These are phyloP conservation scores for Chrysoporthe cubensis DNA, from an alignment of 2,329 filamentous ascomycete genomes.

Conservation along the genomic window DNA sequence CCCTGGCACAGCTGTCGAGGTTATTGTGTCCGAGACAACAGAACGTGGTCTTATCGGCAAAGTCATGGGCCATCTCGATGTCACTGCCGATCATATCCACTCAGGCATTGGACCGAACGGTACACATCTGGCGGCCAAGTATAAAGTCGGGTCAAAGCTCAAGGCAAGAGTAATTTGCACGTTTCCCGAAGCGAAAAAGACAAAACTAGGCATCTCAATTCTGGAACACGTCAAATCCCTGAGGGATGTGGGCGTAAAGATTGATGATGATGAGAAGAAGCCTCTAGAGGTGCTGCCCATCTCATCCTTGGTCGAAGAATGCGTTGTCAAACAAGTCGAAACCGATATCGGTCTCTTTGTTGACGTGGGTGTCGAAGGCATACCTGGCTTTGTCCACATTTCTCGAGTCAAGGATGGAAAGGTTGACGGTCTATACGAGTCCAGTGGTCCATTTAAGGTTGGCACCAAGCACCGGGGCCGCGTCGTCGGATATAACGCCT, in stretches of 20 bases:
- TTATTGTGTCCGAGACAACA: constrained; percentile 78
- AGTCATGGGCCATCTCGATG: constrained; percentile 87
- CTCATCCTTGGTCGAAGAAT: constrained; percentile 77
- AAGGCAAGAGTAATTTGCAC: constrained; percentile 88
- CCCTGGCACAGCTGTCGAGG: constrained; percentile 86
- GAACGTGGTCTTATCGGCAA: constrained; percentile 82
- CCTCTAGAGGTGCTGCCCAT: constrained; percentile 67
- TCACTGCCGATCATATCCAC: constrained; percentile 88
- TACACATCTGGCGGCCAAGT: constrained; percentile 73
- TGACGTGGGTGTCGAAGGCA: constrained; percentile 66
- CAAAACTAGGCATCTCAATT: constrained; percentile 85
- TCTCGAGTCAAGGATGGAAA: constrained; percentile 90
- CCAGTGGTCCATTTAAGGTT: constrained; percentile 76
- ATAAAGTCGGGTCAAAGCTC: constrained; percentile 81
- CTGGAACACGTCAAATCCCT: constrained; percentile 81
- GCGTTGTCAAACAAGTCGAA: constrained; percentile 80
- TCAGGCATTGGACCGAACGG: constrained; percentile 75
- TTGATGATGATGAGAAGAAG: constrained; percentile 46
- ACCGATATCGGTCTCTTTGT: constrained; percentile 81
- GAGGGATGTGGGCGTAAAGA: constrained; percentile 46
- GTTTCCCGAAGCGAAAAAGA: constrained; percentile 76
- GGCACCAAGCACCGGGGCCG: constrained; percentile 80
- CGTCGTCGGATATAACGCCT: constrained; percentile 81
- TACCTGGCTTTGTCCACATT: constrained; percentile 91
- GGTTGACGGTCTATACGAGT: constrained; percentile 78